Conservation (phyloP, 768 basidiomycete genomes). For the Rhodotorula taiwanensis region DNA sequence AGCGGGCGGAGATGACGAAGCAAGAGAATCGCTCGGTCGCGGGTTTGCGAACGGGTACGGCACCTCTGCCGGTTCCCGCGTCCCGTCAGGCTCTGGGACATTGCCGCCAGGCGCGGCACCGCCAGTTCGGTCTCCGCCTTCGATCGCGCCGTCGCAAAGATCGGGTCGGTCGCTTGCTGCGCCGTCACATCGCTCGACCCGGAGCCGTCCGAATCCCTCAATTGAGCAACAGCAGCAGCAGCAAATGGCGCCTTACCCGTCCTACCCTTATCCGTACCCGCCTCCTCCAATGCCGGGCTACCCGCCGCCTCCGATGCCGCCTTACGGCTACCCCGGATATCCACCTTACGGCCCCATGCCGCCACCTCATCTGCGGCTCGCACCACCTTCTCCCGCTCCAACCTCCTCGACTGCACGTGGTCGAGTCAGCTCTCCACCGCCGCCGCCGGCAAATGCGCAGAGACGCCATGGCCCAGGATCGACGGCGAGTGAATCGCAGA, state of each 20-base stretch:
- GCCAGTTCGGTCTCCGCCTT: neutral
- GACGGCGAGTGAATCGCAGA: no score
- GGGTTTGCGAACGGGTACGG: neutral
- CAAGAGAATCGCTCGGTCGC: neutral
- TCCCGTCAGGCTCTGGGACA: neutral
- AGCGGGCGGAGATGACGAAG: neutral
- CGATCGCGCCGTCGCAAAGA: no score
- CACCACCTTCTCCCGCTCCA: neutral
- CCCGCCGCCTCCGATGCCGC: constrained; percentile 3
- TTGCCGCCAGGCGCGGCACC: neutral
- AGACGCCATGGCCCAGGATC: no score
- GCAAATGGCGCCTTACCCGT: neutral
- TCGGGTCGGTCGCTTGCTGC: neutral
- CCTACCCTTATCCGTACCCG: constrained; percentile 2
- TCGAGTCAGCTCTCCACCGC: neutral
- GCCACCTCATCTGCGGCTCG: neutral
- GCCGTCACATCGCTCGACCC: neutral
- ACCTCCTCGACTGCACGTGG: constrained; percentile 4
- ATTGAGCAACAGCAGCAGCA: no score
- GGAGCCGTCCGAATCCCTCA: neutral
- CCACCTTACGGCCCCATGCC: neutral
- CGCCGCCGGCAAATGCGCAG: no score
- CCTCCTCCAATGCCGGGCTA: constrained; percentile 1
- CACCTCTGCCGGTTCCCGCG: no score
- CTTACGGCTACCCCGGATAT: constrained; percentile 7